A percentile compares a stretch with the other conserved stretches of the same genome.
phyloP scores from a whole-genome alignment of 2,329 filamentous ascomycete species.

The Atkinsonella hypoxylon region DNA sequence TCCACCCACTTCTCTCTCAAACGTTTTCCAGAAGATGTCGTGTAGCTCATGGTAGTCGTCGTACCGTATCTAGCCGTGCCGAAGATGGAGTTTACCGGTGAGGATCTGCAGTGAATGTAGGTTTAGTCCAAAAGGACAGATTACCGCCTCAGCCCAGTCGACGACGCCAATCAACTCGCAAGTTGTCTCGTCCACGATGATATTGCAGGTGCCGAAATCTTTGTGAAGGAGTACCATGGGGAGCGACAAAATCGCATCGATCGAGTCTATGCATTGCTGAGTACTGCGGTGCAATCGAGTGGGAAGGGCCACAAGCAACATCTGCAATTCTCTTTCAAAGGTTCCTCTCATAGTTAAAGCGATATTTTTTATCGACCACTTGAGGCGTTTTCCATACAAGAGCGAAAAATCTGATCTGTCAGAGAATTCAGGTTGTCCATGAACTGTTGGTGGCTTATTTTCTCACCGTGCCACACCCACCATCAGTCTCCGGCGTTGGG shows the following conservation, averaged over 20 bases:
- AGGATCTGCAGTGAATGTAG: conserved; percentile 23
- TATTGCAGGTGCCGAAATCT: conserved; percentile 26
- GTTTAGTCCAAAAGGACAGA: conserved; percentile 28
- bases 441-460: too few relatives aligned
- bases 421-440: too few relatives aligned
- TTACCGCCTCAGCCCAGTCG: conserved; percentile 29
- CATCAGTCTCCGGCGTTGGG: neutral
- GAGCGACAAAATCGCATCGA: conserved; percentile 23
- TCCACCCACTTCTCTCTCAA: conserved; percentile 17
- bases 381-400: conserved; percentile 25
- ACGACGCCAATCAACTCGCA: conserved; percentile 27
- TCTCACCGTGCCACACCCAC: neutral
- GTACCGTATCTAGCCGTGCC: conserved; percentile 21
- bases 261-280: conserved; percentile 16
- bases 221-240: conserved; percentile 27
- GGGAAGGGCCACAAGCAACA: conserved; percentile 22
- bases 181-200: conserved; percentile 24
- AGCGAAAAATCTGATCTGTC: conserved; percentile 30
- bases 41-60: conserved; percentile 20
- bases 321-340: conserved; percentile 20
- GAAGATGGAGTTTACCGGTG: conserved; percentile 23
- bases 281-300: conserved; percentile 22
- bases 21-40: conserved; percentile 21
- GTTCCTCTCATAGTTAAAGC: conserved; percentile 12
- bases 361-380: conserved; percentile 15